Conservation (phyloP, 768 basidiomycete species). For the Pisolithus orientalis region DNA sequence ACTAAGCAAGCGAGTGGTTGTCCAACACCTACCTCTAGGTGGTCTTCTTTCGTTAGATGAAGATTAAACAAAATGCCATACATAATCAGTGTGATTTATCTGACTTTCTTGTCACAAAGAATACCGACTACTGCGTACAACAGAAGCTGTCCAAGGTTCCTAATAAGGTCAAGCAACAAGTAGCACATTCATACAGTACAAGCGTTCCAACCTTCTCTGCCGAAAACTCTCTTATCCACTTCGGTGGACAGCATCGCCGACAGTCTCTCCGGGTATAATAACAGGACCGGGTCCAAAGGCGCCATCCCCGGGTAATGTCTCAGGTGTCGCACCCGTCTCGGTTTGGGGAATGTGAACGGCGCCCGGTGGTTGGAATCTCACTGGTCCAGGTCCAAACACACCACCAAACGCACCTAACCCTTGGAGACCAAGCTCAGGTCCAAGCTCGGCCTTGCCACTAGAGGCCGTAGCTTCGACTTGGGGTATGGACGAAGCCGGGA, state of each 20-base stretch:
- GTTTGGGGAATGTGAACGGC: constrained; percentile 12
- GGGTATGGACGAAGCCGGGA: constrained; percentile 18
- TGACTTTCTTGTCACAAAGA: too few species aligned
- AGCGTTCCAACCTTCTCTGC: too few species aligned
- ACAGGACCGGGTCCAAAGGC: constrained; percentile 24
- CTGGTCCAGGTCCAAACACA: constrained; percentile 17
- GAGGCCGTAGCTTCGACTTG: background rate
- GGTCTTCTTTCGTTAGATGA: constrained; percentile 35
- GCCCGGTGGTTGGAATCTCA: constrained; percentile 11
- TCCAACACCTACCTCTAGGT: constrained; percentile 88
- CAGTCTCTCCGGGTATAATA: constrained; percentile 20
- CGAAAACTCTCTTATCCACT: background rate
- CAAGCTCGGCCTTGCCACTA: constrained; percentile 15
- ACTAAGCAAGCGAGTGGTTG: constrained; percentile 89
- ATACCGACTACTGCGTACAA: too few species aligned
- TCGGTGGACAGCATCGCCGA: constrained; percentile 11
- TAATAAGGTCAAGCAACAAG: too few species aligned
- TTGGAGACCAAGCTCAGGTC: constrained; percentile 6
- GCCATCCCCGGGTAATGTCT: constrained; percentile 21
- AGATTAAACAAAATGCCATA: too few species aligned
- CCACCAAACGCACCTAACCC: constrained; percentile 15
- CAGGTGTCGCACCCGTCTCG: constrained; percentile 17
- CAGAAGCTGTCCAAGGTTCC: too few species aligned
- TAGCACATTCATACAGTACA: too few species aligned
- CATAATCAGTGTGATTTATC: too few species aligned